Base-by-base conservation (phyloP, 768 basidiomycete genomes). In the Boletus rubroflammeus region DNA sequence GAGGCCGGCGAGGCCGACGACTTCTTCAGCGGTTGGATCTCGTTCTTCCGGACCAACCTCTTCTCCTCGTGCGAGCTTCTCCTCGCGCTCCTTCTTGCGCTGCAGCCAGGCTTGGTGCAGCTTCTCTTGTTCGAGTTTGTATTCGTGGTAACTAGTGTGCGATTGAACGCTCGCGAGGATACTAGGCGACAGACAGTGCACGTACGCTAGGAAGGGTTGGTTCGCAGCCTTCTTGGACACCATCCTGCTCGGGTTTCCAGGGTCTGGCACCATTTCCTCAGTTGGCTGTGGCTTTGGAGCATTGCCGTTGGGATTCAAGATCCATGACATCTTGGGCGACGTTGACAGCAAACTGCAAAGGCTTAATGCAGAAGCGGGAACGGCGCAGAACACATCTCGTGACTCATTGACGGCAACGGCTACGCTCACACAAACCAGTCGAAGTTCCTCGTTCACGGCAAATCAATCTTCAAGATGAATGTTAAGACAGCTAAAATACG, bases 151-250 rank as follows among this genome's bases (percentile, higher is more conserved):
- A 17, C 87, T 90, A 63, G 51, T 25, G 23, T 35, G 56, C 53
- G 40, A 49, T 52, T 62, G 26, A 60, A 46, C 42, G 40, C 29
- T 40, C 26, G 21, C 40, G 35, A 39, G 31, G 35, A 25, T 41
- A 15, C 25, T 40, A 19, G 46, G 47, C 15, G 1, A 35, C 26
- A 11, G 19, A 15, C 11, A 38, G 29, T 68, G 64, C 36, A 79
- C 85, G 59, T 75, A 93, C 84, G 83, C 83, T 28, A 95, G 80
- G 72, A 91, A 93, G 9, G 94, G 90, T 55, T 78, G 77, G 73
- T 96, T 97, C 29, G 93, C 90, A 40, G 82, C 72, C 75, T 95
- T 96, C 58, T 81, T 82, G 26, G 86, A 81, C 36, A 95, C 90
- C 77, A 81, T 80, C 61, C 88, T 80, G 54, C 80, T 77, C 2